Conservation (phyloP, 345 rosid genomes). For the Eucalyptus pauciflora region DNA sequence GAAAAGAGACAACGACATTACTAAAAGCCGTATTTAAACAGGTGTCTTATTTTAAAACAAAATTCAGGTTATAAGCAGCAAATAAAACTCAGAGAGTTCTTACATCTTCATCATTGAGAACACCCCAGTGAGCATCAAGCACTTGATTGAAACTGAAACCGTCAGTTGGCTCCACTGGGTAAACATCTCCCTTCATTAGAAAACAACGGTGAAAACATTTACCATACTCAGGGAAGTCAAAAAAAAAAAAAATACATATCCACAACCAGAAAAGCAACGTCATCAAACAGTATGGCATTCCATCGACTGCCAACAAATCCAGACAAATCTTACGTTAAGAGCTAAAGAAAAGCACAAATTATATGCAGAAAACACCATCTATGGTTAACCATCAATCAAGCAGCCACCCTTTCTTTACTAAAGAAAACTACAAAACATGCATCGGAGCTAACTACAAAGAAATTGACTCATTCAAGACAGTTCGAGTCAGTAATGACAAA, state of each 20-base stretch:
- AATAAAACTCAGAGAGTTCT: conserved; percentile 4
- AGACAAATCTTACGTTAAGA: not conserved
- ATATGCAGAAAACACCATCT: not conserved
- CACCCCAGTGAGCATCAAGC: conserved; percentile 98
- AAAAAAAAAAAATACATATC: not conserved
- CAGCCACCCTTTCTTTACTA: not conserved
- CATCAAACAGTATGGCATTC: not conserved
- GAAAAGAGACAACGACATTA: not conserved
- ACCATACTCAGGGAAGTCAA: not conserved
- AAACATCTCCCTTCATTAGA: conserved; percentile 73
- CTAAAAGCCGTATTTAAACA: not conserved
- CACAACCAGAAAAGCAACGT: not conserved
- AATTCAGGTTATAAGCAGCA: not conserved
- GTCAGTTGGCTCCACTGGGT: conserved; percentile 74
- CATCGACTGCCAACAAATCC: not conserved
- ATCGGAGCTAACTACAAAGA: not conserved
- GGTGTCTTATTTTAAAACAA: not conserved
- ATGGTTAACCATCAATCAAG: not conserved
- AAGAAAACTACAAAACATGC: not conserved
- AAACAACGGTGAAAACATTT: not conserved
- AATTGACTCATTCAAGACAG: not conserved
- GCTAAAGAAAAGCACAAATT: not conserved
- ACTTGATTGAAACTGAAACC: conserved; percentile 32
- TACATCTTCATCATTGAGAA: conserved; percentile 83
- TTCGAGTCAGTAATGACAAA: not conserved